phyloP scores from a whole-genome alignment of 2,329 filamentous ascomycete genomes.

The Colletotrichum theobromicola region DNA sequence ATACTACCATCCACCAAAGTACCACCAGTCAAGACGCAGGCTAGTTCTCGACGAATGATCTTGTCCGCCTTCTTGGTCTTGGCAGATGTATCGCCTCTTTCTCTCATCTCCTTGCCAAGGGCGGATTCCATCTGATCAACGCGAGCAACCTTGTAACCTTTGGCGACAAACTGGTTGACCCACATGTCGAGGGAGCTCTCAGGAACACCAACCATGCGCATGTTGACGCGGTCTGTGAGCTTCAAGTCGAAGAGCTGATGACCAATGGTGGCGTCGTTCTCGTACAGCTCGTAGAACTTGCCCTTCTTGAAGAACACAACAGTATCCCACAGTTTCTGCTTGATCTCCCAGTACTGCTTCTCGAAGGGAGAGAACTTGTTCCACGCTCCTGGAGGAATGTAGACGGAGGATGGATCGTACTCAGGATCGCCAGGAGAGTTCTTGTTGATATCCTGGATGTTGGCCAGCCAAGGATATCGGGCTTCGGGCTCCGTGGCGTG shows the following conservation, averaged over 20 bases:
- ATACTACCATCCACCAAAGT: conserved; percentile 95
- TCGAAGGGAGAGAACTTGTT: conserved; percentile 90
- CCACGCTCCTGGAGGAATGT: conserved; percentile 83
- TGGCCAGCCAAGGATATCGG: conserved; percentile 89
- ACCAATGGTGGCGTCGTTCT: conserved; percentile 95
- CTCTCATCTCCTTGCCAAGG: conserved; percentile 97
- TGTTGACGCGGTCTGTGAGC: conserved; percentile 96
- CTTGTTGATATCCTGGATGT: conserved; percentile 82
- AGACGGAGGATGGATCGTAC: conserved; percentile 90
- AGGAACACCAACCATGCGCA: conserved; percentile 99
- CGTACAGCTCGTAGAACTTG: conserved; percentile 98
- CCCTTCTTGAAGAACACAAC: conserved; percentile 99
- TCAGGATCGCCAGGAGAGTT: conserved; percentile 82
- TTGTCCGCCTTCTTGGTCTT: conserved; percentile 82
- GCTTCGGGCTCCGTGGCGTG: conserved; percentile 83
- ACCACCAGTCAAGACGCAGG: conserved; percentile 88
- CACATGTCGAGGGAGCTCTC: conserved; percentile 95
- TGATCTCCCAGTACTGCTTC: conserved; percentile 99
- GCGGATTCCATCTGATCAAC: conserved; percentile 98
- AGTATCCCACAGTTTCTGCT: conserved; percentile 96
- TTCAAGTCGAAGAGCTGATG: conserved; percentile 98
- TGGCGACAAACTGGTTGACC: conserved; percentile 98
- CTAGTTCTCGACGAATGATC: conserved; percentile 88
- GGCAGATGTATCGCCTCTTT: conserved; percentile 69
- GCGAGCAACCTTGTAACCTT: conserved; percentile 95